Conservation (phyloP, 495 filamentous ascomycete genomes). For the Paragyromitra xinjiangensis region DNA sequence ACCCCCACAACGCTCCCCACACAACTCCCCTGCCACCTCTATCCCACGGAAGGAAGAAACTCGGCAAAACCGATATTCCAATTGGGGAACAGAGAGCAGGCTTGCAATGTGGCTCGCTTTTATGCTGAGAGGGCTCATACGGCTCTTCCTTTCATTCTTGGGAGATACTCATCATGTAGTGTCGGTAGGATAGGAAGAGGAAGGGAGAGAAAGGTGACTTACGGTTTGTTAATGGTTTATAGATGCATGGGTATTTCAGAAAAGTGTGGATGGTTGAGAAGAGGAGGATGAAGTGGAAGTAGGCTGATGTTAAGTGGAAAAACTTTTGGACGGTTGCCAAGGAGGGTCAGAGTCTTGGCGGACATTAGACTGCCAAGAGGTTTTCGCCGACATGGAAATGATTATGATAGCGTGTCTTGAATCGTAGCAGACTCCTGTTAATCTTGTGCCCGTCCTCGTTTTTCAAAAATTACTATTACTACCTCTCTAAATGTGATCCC, state of each 20-base stretch:
- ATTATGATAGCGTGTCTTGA: neutral
- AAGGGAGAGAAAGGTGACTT: constrained; percentile 11
- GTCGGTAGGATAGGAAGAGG: constrained; percentile 4
- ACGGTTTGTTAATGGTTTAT: constrained; percentile 16
- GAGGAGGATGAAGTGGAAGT: neutral
- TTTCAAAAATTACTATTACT: neutral
- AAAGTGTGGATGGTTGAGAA: neutral
- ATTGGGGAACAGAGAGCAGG: constrained; percentile 16
- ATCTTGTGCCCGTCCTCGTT: neutral
- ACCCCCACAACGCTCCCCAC: constrained; percentile 45
- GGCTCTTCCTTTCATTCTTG: constrained; percentile 59
- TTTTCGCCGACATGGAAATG: neutral
- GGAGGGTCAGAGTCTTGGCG: constrained; percentile 3
- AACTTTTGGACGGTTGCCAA: constrained; percentile 13
- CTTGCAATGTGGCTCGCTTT: constrained; percentile 24
- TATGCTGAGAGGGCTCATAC: constrained; percentile 52
- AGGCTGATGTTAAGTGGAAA: constrained; percentile 8
- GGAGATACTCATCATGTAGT: constrained; percentile 58
- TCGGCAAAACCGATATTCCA: constrained; percentile 40
- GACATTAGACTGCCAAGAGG: constrained; percentile 4
- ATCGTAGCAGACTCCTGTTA: neutral
- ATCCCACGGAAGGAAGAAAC: constrained; percentile 37
- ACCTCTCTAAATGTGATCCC: too few relatives aligned
- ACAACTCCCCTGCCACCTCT: constrained; percentile 40
- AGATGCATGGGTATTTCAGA: neutral